Percentiles rank a stretch among this genome's conserved stretches.
Conservation (phyloP, 2,329 filamentous ascomycete genomes). For the Exophiala mesophila region DNA sequence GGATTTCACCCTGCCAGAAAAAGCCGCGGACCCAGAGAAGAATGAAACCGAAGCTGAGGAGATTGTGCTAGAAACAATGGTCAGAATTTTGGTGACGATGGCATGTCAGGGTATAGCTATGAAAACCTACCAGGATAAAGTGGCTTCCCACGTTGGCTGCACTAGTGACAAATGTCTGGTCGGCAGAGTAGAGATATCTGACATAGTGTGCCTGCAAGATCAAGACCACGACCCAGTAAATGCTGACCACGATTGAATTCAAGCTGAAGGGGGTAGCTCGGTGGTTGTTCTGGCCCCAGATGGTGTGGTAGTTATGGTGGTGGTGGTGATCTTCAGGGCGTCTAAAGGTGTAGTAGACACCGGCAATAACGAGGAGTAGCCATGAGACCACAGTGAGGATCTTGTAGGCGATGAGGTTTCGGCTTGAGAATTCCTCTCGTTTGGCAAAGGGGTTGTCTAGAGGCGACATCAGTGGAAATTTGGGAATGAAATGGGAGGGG, state of each 20-base stretch:
- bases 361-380: conserved; percentile 65
- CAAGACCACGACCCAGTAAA: conserved; percentile 58
- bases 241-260: conserved; percentile 57
- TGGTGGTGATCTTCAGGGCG: conserved; percentile 57
- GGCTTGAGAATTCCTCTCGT: conserved; percentile 59
- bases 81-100: too few species aligned
- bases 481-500: background rate
- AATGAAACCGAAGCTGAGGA: conserved; percentile 75
- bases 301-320: conserved; percentile 53
- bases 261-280: conserved; percentile 70
- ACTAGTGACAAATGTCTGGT: conserved; percentile 57
- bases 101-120: too few species aligned
- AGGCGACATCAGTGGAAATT: too few species aligned
- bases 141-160: conserved; percentile 75
- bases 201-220: conserved; percentile 72
- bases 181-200: conserved; percentile 67
- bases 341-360: conserved; percentile 68
- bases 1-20: conserved; percentile 70
- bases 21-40: conserved; percentile 74
- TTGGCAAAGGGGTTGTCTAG: conserved; percentile 71
- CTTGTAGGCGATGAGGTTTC: conserved; percentile 67
- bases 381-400: conserved; percentile 69
- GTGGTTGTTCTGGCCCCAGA: conserved; percentile 68
- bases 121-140: conserved; percentile 58
- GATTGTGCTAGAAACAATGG: conserved; percentile 54